phyloP scores from a whole-genome alignment of 352 stramenopile species.

The Thraustotheca clavata region DNA sequence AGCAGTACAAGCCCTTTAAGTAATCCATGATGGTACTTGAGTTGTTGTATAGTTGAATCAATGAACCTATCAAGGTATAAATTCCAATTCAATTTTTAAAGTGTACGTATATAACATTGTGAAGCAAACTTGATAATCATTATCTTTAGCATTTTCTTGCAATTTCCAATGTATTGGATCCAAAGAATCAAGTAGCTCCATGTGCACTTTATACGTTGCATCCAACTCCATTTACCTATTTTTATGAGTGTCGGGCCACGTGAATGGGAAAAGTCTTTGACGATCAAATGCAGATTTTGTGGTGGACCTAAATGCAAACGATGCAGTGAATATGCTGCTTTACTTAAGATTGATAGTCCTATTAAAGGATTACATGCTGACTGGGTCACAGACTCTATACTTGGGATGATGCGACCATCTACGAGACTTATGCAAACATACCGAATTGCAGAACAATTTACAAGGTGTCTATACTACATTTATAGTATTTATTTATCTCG shows the following conservation, averaged over 20 bases:
- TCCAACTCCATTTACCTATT: too few species aligned
- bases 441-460: slow-evolving; percentile 69
- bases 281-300: slow-evolving; percentile 78
- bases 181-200: slow-evolving; percentile 6
- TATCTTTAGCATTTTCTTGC: slow-evolving; percentile 1
- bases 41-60: background rate
- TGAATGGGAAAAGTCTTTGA: slow-evolving; percentile 76
- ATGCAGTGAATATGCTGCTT: slow-evolving; percentile 68
- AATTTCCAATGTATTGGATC: slow-evolving; percentile 9
- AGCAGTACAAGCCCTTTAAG: slow-evolving; percentile 6
- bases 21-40: slow-evolving; percentile 8
- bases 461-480: slow-evolving; percentile 37
- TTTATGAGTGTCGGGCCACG: slow-evolving; percentile 40
- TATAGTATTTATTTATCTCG: background rate
- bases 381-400: slow-evolving; percentile 76
- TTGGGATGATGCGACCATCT: slow-evolving; percentile 87
- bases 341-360: slow-evolving; percentile 62
- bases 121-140: background rate
- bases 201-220: too few species aligned
- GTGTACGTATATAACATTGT: background rate
- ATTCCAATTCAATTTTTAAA: background rate
- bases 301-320: slow-evolving; percentile 80
- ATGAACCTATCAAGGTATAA: slow-evolving; percentile 8
- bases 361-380: slow-evolving; percentile 78
- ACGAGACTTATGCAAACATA: slow-evolving; percentile 76